Percentiles rank a stretch among this genome's conserved stretches.
These are phyloP conservation scores for Blastomyces parvus DNA, from an alignment of 2,329 filamentous ascomycete genomes.

Conservation along the genomic window DNA sequence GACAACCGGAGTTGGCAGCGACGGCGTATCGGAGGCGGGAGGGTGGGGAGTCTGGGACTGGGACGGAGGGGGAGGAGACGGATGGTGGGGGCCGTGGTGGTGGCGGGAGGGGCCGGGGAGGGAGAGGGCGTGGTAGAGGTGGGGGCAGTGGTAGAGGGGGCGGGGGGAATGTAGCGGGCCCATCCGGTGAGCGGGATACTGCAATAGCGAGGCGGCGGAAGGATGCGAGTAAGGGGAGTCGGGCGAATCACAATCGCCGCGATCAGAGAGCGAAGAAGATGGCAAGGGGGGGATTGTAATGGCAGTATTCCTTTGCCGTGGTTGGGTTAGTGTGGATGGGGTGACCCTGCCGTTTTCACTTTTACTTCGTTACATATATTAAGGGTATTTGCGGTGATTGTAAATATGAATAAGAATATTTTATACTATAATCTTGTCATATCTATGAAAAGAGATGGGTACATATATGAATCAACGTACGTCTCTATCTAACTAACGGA, in stretches of 20 bases:
- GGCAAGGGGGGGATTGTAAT: slow-evolving; percentile 44
- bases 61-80: slow-evolving; percentile 16
- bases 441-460: not conserved
- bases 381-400: not conserved
- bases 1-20: slow-evolving; percentile 53
- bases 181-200: slow-evolving; percentile 57
- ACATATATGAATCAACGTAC: not conserved
- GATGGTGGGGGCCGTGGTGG: slow-evolving; percentile 53
- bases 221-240: slow-evolving; percentile 69
- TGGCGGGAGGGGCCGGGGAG: slow-evolving; percentile 38
- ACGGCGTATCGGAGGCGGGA: slow-evolving; percentile 52
- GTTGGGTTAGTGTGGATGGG: not conserved
- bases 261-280: slow-evolving; percentile 57
- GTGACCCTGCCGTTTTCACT: too few species aligned
- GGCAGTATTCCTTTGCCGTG: too few species aligned
- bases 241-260: slow-evolving; percentile 78
- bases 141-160: slow-evolving; percentile 47
- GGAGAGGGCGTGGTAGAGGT: slow-evolving; percentile 39
- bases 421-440: not conserved
- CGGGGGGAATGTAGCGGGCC: slow-evolving; percentile 32
- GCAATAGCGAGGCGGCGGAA: slow-evolving; percentile 63
- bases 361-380: not conserved
- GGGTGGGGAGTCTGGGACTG: slow-evolving; percentile 12
- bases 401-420: not conserved
- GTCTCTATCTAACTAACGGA: not conserved